phyloP scores from a whole-genome alignment of 345 rosid species.

The Citrus glauca region DNA sequence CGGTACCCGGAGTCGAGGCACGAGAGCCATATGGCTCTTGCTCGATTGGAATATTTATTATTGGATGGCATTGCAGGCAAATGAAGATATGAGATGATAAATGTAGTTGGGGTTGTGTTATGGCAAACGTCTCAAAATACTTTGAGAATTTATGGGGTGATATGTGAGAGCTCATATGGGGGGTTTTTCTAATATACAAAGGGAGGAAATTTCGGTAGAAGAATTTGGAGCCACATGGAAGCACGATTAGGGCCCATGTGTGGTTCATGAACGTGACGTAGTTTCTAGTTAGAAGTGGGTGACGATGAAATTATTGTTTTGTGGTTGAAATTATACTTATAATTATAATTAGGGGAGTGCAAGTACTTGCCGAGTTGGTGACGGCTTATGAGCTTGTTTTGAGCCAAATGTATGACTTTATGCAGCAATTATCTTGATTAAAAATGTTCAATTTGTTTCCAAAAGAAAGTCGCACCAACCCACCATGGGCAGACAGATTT shows the following conservation, averaged over 20 bases:
- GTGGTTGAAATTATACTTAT: neutral
- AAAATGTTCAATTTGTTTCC: neutral
- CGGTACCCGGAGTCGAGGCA: conserved; percentile 70
- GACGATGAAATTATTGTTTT: neutral
- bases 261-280: conserved; percentile 1
- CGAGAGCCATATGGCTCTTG: conserved; percentile 52
- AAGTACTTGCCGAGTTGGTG: neutral
- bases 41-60: conserved; percentile 20
- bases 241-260: neutral
- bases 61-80: conserved; percentile 13
- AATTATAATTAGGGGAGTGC: neutral
- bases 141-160: neutral
- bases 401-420: neutral
- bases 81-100: neutral
- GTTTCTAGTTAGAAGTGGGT: neutral
- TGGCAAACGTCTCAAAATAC: neutral
- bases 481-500: neutral
- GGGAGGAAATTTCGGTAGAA: neutral
- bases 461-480: neutral
- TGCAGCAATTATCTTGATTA: neutral
- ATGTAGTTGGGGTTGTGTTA: neutral
- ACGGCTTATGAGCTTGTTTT: conserved; percentile 11
- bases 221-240: conserved; percentile 11
- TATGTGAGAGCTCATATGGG: neutral
- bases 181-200: conserved; percentile 1